Evolutionary conservation across 805 yeast genomes (phyloP), one percentile per base, ranked within the genome.

Genomic region (Nematodospora valgi): DNA sequence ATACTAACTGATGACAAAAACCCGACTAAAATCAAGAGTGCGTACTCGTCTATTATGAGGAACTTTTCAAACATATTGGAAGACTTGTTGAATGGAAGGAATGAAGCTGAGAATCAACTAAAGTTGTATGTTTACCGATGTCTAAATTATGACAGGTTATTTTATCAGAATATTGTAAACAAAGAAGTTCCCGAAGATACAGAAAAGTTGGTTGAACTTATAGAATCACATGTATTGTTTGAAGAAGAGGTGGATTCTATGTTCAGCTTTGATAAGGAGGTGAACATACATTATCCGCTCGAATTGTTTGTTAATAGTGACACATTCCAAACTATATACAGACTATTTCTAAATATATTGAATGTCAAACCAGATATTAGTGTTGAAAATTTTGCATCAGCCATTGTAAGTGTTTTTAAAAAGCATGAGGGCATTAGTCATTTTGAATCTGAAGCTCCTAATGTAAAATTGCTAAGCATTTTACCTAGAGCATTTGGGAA

Each of bases 211-310:
- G 29, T 11, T 11, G 10, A 26, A 14, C 10, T 8, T 13, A 8
- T 26, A 10, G 29, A 26, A 8, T 7, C 29, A 26, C 29, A 17
- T 8, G 7, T 17, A 26, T 26, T 11, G 29, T 11, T 11, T 7
- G 29, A 26, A 14, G 29, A 14, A 14, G 29, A 26, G n/a, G n/a
- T n/a, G n/a, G n/a, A n/a, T 17, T 26, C 29, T 8, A 26, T 26
- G 18, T 26, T 26, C 10, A 26, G 29, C 29, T 26, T 8, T 11
- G 11, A 26, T 17, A 10, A 26, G 29, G 29, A 8, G 7, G 23
- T n/a, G n/a, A n/a, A n/a, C n/a, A n/a, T n/a, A n/a, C n/a, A 21
- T 21, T 21, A 7, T 10, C 23, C 23, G 10, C 10, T 21, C 7
- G 23, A 21, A 8, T 10, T 21, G 9, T 21, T 8, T 10, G 23